A percentile compares a stretch with the other conserved stretches of the same genome.
Evolutionary conservation across 306 rosid genomes (phyloP).

Genomic region (Citrullus colocynthis): DNA sequence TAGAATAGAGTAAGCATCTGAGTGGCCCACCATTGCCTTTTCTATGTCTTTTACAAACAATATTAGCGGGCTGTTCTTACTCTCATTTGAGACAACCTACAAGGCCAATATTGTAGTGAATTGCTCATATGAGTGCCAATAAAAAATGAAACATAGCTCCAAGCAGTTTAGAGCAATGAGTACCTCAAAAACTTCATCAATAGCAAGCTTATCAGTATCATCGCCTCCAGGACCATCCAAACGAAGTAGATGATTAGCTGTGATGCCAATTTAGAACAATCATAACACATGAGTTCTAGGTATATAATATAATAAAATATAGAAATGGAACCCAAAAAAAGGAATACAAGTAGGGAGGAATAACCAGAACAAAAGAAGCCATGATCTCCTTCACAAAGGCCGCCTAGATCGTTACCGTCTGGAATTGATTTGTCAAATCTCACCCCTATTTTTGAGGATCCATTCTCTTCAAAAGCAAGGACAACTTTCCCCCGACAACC

Average conservation of each 20-base stretch:
- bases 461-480: slow-evolving; percentile 84
- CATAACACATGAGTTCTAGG: slow-evolving; percentile 11
- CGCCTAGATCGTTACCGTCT: slow-evolving; percentile 95
- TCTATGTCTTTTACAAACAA: slow-evolving; percentile 81
- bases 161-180: slow-evolving; percentile 3
- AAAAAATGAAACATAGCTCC: slow-evolving; percentile 7
- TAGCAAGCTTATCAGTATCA: slow-evolving; percentile 63
- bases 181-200: slow-evolving; percentile 85
- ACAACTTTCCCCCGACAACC: slow-evolving; percentile 80
- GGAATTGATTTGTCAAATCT: slow-evolving; percentile 86
- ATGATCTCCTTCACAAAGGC: slow-evolving; percentile 72
- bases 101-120: neutral
- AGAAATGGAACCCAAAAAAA: neutral
- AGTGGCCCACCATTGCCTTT: slow-evolving; percentile 56
- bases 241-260: slow-evolving; percentile 62
- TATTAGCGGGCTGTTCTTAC: slow-evolving; percentile 53
- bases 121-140: slow-evolving; percentile 3
- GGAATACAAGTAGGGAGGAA: slow-evolving; percentile 14
- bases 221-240: slow-evolving; percentile 70
- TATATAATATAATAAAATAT: neutral
- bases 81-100: slow-evolving; percentile 57
- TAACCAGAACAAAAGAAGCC: slow-evolving; percentile 92
- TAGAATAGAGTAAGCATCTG: slow-evolving; percentile 41
- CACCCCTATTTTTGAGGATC: slow-evolving; percentile 85
- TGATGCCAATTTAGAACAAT: slow-evolving; percentile 11